phyloP scores from a whole-genome alignment of 2,329 filamentous ascomycete genomes.

The Phaeomoniella chlamydospora region DNA sequence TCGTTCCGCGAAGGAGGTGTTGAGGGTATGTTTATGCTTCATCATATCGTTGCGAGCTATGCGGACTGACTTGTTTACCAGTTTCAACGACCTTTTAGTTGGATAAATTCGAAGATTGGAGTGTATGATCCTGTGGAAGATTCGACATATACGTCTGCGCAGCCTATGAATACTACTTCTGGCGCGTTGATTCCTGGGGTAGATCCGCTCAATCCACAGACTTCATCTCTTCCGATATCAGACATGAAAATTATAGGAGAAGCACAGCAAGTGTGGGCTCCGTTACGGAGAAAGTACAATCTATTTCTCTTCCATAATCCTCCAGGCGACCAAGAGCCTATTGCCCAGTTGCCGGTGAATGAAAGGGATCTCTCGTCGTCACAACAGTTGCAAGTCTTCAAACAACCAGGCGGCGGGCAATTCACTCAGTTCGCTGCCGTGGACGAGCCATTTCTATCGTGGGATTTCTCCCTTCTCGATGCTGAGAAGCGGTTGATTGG shows the following conservation, averaged over 20 bases:
- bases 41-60: not conserved
- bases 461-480: slow-evolving; percentile 46
- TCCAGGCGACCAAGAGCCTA: slow-evolving; percentile 21
- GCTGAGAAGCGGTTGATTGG: slow-evolving; percentile 38
- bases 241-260: slow-evolving; percentile 51
- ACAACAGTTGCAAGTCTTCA: slow-evolving; percentile 29
- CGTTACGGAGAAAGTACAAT: slow-evolving; percentile 48
- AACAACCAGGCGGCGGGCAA: slow-evolving; percentile 20
- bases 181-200: slow-evolving; percentile 21
- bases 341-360: slow-evolving; percentile 26
- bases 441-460: slow-evolving; percentile 48
- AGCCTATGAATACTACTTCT: slow-evolving; percentile 9
- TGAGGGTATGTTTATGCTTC: slow-evolving; percentile 24
- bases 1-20: slow-evolving; percentile 41
- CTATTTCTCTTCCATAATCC: slow-evolving; percentile 43
- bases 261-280: slow-evolving; percentile 50
- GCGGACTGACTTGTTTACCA: slow-evolving; percentile 9
- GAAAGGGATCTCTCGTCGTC: slow-evolving; percentile 29
- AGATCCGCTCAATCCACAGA: slow-evolving; percentile 19
- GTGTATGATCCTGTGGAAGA: slow-evolving; percentile 36
- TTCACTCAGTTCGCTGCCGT: slow-evolving; percentile 49
- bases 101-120: slow-evolving; percentile 45
- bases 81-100: slow-evolving; percentile 50
- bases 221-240: slow-evolving; percentile 37
- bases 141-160: slow-evolving; percentile 17